Conservation (phyloP, 768 basidiomycete species). For the Pleurotus eryngii region DNA sequence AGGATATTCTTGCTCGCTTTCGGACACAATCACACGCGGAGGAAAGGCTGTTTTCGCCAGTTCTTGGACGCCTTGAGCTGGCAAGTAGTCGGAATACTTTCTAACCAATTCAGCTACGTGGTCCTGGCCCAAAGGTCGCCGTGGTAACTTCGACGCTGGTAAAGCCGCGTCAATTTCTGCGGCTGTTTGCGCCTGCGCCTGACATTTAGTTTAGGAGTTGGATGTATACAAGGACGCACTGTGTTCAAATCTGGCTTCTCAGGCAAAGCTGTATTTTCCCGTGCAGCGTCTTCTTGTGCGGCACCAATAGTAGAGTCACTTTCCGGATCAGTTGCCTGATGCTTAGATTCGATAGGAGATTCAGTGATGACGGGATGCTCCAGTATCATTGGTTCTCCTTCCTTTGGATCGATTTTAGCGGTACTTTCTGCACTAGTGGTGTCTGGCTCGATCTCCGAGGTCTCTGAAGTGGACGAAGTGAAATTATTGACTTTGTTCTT, state of each 20-base stretch:
- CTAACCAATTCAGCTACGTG: constrained; percentile 85
- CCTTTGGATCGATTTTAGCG: neutral
- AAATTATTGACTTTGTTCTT: constrained; percentile 48
- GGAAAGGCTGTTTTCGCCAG: constrained; percentile 68
- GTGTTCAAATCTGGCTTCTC: too few species aligned
- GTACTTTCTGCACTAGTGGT: neutral
- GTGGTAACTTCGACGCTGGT: constrained; percentile 55
- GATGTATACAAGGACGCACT: too few species aligned
- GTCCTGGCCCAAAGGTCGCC: constrained; percentile 51
- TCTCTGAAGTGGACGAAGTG: constrained; percentile 68
- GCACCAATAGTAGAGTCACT: constrained; percentile 87
- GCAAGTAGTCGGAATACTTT: constrained; percentile 75
- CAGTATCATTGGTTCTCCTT: neutral
- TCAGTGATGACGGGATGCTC: constrained; percentile 5
- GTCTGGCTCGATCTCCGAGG: constrained; percentile 58
- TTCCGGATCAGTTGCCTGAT: constrained; percentile 58
- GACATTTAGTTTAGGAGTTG: too few species aligned
- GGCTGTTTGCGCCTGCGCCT: constrained; percentile 6
- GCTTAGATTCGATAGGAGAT: constrained; percentile 7
- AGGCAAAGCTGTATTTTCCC: constrained; percentile 4
- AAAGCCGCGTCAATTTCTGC: constrained; percentile 25
- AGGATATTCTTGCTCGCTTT: constrained; percentile 75
- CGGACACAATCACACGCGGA: constrained; percentile 60
- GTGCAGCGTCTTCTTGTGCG: constrained; percentile 26
- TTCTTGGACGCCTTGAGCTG: constrained; percentile 68